Base-by-base conservation (phyloP, 2,329 filamentous ascomycete species). In the Cercospora sp. region DNA sequence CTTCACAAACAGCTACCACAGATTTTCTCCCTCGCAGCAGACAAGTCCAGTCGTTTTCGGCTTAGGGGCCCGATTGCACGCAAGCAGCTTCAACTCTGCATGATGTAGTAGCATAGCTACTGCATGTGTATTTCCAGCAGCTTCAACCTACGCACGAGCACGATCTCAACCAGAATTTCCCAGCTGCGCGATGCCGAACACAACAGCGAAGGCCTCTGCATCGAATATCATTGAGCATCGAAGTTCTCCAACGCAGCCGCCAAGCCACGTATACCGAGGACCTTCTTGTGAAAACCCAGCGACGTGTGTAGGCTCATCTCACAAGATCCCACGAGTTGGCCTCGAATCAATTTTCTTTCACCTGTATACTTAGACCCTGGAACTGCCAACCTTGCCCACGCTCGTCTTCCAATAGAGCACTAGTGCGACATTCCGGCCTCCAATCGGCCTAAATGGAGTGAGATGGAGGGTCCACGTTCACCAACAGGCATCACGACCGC, bases 401-500 rank as follows among this genome's bases (percentile, higher is more conserved):
- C 59, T 64, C 33, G 48, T 45, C 60, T 55, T 69, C 64, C 66
- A 64, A 67, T 68, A 59, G 57, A 36, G 42, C 53, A 51, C 65
- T 63, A 67, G 63, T 60, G 33, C 48, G 10, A 28, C 23, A 31
- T 23, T 26, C 53, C 58, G 53, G 58, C 66, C 63, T 71, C 68
- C 70, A 70, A 68, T 71, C 68, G 64, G 70, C 64, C 45, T 64
- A 53, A 65, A 63, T 28, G 63, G 39, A 28, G 64, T 65, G 63
- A 67, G 63, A 59, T 67, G 60, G 36, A 48, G 59, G 57, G 53
- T 58, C 36, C 26, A 61, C 31, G 26, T 18, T 66, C 60, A 59
- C 59, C 42, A 36, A 55, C 58, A 60, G 60, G 60, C 60, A 51
- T 42, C n/a, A 61, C 39, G 55, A 39, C 45, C 59, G 39, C 57